phyloP scores from a whole-genome alignment of 805 yeast species.

The Komagataella pastoris region DNA sequence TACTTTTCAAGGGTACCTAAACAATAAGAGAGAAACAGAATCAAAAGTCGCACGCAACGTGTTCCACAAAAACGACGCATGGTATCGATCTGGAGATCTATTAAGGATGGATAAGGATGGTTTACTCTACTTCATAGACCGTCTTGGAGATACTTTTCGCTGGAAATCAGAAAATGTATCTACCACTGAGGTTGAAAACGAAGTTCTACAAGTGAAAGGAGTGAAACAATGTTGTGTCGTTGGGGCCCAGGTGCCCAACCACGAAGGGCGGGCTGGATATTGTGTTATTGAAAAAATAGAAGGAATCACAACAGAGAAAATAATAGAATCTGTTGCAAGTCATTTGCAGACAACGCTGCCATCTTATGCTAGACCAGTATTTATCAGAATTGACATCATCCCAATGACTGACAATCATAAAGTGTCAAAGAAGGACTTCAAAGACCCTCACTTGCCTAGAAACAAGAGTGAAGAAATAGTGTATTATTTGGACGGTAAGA shows the following conservation, averaged over 20 bases:
- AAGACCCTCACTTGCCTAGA: constrained; percentile 59
- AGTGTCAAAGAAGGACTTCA: constrained; percentile 55
- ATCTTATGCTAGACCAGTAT: constrained; percentile 75
- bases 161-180: constrained; percentile 96
- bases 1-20: constrained; percentile 82
- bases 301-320: constrained; percentile 9
- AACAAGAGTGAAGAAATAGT: constrained; percentile 41
- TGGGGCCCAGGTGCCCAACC: constrained; percentile 71
- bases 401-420: constrained; percentile 72
- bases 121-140: constrained; percentile 71
- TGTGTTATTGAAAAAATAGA: constrained; percentile 54
- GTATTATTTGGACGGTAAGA: constrained; percentile 46
- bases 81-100: constrained; percentile 82
- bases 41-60: constrained; percentile 66
- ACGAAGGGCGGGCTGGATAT: constrained; percentile 93
- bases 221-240: constrained; percentile 72
- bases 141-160: constrained; percentile 90
- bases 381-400: constrained; percentile 57
- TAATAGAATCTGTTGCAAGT: constrained; percentile 14
- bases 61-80: constrained; percentile 78
- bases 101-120: constrained; percentile 56
- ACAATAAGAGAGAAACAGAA: constrained; percentile 66
- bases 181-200: constrained; percentile 85
- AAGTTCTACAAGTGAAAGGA: constrained; percentile 30
- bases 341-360: constrained; percentile 41